Base-by-base conservation (phyloP, 169 alveolate species). In the Cryptosporidium ubiquitum region DNA sequence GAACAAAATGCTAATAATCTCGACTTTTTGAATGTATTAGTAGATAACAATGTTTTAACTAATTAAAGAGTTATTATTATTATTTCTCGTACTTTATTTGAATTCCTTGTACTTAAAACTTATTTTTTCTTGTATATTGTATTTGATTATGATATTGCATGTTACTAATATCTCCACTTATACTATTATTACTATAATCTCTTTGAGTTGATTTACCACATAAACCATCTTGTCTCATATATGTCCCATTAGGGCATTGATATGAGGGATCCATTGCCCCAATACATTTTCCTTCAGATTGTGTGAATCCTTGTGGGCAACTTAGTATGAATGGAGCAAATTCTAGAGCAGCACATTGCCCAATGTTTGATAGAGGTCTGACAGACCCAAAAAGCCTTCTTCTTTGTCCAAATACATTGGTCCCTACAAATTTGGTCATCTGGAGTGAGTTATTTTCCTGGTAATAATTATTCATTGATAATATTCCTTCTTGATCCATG, bases 261-360 rank as follows among this genome's bases (percentile, higher is more conserved):
- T 79, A 79, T 44, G 89, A 26, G 12, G 89, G 79, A 39, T 79
- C 89, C 37, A 79, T 66, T 5, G 61, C 89, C 14, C 89, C 89
- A 20, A 79, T 12, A 29, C 89, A 79, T 31, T 64, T 79, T 3
- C 89, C 89, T 29, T 79, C 79, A 10, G 89, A 12, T 14, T 79
- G 74, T 5, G 89, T 47, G 29, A 35, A 79, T 31, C 89, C 89
- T 23, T n/a, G 10, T 40, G 64, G 71, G 37, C 89, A 79, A 47
- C 75, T 79, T 14, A 79, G 31, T n/a, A 42, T 47, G 55, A 58
- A 79, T 37, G 89, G 89, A 6, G 89, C 40, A 47, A 79, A 79
- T 49, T 79, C 89, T 10, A 79, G 75, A 29, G 89, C 89, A 9
- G 89, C 64, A 26, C 89, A 79, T 42, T 79, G 89, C 3, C 74